Conservation (phyloP, 1,139 yeast species). For the Trichomonascaceae sp. region DNA sequence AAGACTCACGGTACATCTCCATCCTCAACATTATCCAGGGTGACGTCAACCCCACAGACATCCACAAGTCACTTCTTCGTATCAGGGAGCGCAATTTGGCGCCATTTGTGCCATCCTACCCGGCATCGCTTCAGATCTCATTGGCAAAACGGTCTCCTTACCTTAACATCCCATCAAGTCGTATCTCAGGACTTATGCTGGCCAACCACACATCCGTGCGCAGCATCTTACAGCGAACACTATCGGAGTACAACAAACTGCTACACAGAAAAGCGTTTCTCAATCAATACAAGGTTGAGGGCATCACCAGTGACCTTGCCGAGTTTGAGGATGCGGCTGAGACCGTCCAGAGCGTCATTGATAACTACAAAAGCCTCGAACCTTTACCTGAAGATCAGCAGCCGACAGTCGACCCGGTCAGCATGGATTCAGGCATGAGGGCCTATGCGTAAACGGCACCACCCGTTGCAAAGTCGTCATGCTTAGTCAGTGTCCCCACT, state of each 20-base stretch:
- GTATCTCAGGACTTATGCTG: slow-evolving; percentile 54
- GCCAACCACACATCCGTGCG: slow-evolving; percentile 67
- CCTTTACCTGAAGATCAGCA: too few relatives aligned
- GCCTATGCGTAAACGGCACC: too few relatives aligned
- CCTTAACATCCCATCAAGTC: slow-evolving; percentile 17
- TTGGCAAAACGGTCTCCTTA: slow-evolving; percentile 65
- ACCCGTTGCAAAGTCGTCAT: too few relatives aligned
- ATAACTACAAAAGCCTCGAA: slow-evolving; percentile 50
- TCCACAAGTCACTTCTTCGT: slow-evolving; percentile 66
- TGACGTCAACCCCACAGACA: slow-evolving; percentile 53
- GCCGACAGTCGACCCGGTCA: too few relatives aligned
- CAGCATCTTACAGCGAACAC: slow-evolving; percentile 49
- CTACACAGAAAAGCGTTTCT: slow-evolving; percentile 76
- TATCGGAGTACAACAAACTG: slow-evolving; percentile 67
- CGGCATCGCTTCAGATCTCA: slow-evolving; percentile 69
- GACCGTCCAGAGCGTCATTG: slow-evolving; percentile 51
- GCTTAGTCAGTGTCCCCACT: too few relatives aligned
- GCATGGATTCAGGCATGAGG: too few relatives aligned
- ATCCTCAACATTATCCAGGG: slow-evolving; percentile 72
- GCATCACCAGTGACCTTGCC: slow-evolving; percentile 49
- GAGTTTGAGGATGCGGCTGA: slow-evolving; percentile 76
- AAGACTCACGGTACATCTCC: slow-evolving; percentile 42
- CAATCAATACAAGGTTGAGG: slow-evolving; percentile 54
- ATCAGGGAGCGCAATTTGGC: slow-evolving; percentile 56
- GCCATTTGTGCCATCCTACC: slow-evolving; percentile 77